phyloP scores from a whole-genome alignment of 2,329 filamentous ascomycete species.

The Coccinonectria pachysandricola region DNA sequence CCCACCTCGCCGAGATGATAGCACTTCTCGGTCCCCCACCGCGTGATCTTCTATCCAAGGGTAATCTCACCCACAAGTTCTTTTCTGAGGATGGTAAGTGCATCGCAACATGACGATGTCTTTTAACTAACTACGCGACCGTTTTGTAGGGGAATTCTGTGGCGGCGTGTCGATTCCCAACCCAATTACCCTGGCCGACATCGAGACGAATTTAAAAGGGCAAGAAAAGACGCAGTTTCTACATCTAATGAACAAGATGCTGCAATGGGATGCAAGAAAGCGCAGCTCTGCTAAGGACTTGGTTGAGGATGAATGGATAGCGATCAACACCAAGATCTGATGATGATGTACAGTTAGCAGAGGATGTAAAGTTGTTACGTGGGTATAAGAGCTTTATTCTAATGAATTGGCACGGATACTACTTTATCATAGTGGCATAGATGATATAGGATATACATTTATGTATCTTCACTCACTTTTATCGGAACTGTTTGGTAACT shows the following conservation, averaged over 20 bases:
- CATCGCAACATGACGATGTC: conserved; percentile 2
- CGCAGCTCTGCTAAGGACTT: conserved; percentile 21
- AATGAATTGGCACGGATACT: too few species aligned
- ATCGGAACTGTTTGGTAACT: too few species aligned
- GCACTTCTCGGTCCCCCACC: conserved; percentile 34
- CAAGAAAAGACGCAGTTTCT: conserved; percentile 22
- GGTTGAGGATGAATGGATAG: conserved; percentile 22
- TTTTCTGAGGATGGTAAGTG: conserved; percentile 26
- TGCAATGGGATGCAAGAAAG: conserved; percentile 25
- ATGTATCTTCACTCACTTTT: too few species aligned
- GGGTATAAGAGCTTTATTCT: too few species aligned
- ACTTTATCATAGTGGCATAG: too few species aligned
- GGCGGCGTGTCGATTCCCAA: conserved; percentile 12
- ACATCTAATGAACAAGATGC: conserved; percentile 25
- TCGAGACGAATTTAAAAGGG: conserved; percentile 26
- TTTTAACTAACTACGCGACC: conserved; percentile 1
- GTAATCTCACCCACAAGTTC: conserved; percentile 24
- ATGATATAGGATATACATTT: too few species aligned
- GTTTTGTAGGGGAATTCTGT: conserved; percentile 18
- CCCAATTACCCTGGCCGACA: conserved; percentile 22
- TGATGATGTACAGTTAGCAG: too few species aligned
- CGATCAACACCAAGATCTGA: too few species aligned
- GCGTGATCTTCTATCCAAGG: conserved; percentile 21
- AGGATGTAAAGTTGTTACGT: too few species aligned
- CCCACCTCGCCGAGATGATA: conserved; percentile 39